Evolutionary conservation across 306 rosid species (phyloP).

Genomic region (Cucumis melo): DNA sequence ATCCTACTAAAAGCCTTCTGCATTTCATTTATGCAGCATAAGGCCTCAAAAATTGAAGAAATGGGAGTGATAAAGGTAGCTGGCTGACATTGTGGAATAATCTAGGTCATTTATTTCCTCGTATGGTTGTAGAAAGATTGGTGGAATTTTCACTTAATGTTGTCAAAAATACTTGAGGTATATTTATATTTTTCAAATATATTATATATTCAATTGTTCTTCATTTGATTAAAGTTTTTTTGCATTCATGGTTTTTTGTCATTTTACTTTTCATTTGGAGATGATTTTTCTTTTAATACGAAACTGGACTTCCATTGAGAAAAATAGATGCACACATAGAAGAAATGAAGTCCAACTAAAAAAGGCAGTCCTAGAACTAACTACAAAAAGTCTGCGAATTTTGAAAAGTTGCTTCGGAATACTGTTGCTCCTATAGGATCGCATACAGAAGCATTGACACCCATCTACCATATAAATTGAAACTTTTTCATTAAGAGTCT

Average conservation of each 20-base stretch:
- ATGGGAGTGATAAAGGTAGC: slow-evolving; percentile 78
- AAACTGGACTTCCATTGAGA: neutral
- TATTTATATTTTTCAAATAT: slow-evolving; percentile 13
- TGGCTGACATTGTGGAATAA: slow-evolving; percentile 43
- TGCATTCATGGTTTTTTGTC: neutral
- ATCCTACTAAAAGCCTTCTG: slow-evolving; percentile 9
- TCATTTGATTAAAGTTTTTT: neutral
- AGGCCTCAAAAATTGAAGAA: slow-evolving; percentile 79
- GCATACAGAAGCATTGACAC: neutral
- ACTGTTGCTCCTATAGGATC: neutral
- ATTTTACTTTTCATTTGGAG: neutral
- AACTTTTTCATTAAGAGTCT: neutral
- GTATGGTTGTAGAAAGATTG: slow-evolving; percentile 53
- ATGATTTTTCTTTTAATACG: neutral
- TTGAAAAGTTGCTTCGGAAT: neutral
- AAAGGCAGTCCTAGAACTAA: neutral
- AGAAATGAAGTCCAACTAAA: neutral
- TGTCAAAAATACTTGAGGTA: slow-evolving; percentile 63
- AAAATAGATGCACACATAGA: neutral
- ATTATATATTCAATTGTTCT: slow-evolving; percentile 8
- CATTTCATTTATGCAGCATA: slow-evolving; percentile 50
- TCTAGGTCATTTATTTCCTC: slow-evolving; percentile 43
- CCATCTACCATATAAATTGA: neutral
- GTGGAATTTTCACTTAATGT: slow-evolving; percentile 41
- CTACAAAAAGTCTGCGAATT: neutral